Evolutionary conservation across 495 filamentous ascomycete species (phyloP).

Genomic region (Aspergillus indologenus): DNA sequence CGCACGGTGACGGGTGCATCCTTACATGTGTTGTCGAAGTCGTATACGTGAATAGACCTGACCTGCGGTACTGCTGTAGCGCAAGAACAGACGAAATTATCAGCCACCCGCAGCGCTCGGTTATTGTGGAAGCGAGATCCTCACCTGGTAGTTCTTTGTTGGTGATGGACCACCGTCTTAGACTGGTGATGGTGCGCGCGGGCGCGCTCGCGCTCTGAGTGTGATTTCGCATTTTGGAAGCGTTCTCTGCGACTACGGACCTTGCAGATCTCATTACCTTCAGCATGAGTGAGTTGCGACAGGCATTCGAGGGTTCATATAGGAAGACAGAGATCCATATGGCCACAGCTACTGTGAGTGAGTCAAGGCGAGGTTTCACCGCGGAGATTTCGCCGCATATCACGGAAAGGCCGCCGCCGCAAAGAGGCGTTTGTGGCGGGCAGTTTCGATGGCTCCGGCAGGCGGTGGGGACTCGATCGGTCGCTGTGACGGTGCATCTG

Average conservation of each 20-base stretch:
- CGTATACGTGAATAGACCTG: conserved; percentile 86
- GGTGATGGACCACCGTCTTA: conserved; percentile 77
- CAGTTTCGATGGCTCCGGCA: neutral
- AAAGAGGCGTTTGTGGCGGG: neutral
- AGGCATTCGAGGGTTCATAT: neutral
- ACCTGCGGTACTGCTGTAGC: conserved; percentile 59
- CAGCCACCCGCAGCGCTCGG: neutral
- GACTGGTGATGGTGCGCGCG: conserved; percentile 63
- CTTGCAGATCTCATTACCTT: conserved; percentile 41
- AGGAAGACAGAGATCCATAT: neutral
- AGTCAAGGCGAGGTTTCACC: conserved; percentile 1
- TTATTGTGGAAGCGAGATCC: conserved; percentile 13
- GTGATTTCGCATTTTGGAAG: conserved; percentile 17
- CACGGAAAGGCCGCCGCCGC: neutral
- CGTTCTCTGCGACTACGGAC: conserved; percentile 36
- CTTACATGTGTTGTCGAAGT: conserved; percentile 96
- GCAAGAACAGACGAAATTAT: conserved; percentile 1
- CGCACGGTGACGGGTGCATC: neutral
- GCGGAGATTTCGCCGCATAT: conserved; percentile 14
- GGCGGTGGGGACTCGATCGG: no score
- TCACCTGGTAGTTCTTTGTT: conserved; percentile 67
- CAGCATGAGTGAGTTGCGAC: neutral
- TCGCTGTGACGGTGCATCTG: no score
- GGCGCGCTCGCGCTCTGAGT: conserved; percentile 16
- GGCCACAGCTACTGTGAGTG: neutral